A percentile compares a stretch with the other conserved stretches of the same genome.
phyloP scores from a whole-genome alignment of 441 rosid genomes.

The Mallotus repandus region DNA sequence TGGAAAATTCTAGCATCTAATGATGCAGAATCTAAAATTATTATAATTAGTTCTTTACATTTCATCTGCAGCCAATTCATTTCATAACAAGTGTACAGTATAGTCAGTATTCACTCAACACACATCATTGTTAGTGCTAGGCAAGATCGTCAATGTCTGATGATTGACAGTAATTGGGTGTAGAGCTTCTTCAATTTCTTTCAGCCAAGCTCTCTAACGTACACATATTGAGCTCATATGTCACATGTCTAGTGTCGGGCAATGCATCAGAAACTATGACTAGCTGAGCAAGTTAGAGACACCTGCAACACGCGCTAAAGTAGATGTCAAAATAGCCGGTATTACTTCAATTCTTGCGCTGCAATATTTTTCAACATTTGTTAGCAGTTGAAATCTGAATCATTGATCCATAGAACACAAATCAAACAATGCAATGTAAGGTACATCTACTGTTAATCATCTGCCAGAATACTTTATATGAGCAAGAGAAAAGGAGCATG shows the following conservation, averaged over 20 bases:
- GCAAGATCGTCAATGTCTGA: slow-evolving; percentile 17
- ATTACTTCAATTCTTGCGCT: slow-evolving; percentile 39
- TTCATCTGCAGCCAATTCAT: slow-evolving; percentile 11
- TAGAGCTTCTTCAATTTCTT: slow-evolving; percentile 1
- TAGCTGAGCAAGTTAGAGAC: slow-evolving; percentile 7
- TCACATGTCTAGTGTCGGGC: slow-evolving; percentile 6
- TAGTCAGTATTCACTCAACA: background rate
- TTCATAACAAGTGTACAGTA: slow-evolving; percentile 11
- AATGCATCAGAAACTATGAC: slow-evolving; percentile 19
- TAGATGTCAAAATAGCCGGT: background rate
- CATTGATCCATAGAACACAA: background rate
- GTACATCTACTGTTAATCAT: background rate
- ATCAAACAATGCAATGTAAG: background rate
- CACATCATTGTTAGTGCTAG: background rate
- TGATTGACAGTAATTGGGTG: background rate
- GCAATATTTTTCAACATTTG: slow-evolving; percentile 26
- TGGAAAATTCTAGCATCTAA: background rate
- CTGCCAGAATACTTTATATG: background rate
- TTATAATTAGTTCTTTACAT: slow-evolving; percentile 19
- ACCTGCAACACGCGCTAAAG: background rate
- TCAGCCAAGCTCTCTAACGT: slow-evolving; percentile 8
- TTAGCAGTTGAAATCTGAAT: background rate
- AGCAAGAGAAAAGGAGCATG: slow-evolving; percentile 5
- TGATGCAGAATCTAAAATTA: slow-evolving; percentile 4
- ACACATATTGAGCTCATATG: background rate